Evolutionary conservation across 345 rosid species (phyloP).

Genomic region (Leavenworthia alabamica): DNA sequence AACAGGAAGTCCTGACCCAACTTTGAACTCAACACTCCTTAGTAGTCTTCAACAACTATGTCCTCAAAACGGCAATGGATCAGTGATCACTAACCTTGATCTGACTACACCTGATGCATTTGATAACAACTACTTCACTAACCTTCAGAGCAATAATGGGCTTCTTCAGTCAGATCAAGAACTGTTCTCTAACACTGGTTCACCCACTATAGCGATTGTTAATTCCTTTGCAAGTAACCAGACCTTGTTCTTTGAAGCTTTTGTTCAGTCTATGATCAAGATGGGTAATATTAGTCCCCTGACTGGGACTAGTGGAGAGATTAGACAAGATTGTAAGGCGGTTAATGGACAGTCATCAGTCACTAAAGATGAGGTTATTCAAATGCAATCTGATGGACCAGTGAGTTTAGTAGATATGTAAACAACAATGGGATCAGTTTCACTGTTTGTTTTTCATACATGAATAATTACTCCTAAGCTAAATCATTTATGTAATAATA

Average conservation of each 20-base stretch:
- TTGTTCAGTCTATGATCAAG: slow-evolving; percentile 48
- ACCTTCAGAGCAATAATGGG: slow-evolving; percentile 38
- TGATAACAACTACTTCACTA: slow-evolving; percentile 46
- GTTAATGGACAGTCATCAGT: slow-evolving; percentile 35
- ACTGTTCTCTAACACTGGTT: slow-evolving; percentile 45
- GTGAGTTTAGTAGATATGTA: slow-evolving; percentile 15
- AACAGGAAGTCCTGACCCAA: slow-evolving; percentile 43
- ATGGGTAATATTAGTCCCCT: slow-evolving; percentile 56
- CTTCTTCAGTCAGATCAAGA: slow-evolving; percentile 58
- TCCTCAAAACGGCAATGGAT: slow-evolving; percentile 40
- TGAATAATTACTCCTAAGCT: not conserved
- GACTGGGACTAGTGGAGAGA: slow-evolving; percentile 51
- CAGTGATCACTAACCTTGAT: slow-evolving; percentile 39
- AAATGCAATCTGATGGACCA: slow-evolving; percentile 3
- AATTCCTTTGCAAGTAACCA: slow-evolving; percentile 34
- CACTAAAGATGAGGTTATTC: slow-evolving; percentile 1
- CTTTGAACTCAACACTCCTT: slow-evolving; percentile 40
- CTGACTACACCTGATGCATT: slow-evolving; percentile 43
- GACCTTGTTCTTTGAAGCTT: slow-evolving; percentile 49
- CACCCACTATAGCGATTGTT: slow-evolving; percentile 39
- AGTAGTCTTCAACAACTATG: slow-evolving; percentile 39
- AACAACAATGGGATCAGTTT: not conserved
- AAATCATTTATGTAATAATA: not conserved
- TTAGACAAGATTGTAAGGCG: slow-evolving; percentile 47
- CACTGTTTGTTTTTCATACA: slow-evolving; percentile 4